These are phyloP conservation scores for Tillandsia fasciculata DNA, from an alignment of 176 grass and related monocot species.

Conservation along the genomic window DNA sequence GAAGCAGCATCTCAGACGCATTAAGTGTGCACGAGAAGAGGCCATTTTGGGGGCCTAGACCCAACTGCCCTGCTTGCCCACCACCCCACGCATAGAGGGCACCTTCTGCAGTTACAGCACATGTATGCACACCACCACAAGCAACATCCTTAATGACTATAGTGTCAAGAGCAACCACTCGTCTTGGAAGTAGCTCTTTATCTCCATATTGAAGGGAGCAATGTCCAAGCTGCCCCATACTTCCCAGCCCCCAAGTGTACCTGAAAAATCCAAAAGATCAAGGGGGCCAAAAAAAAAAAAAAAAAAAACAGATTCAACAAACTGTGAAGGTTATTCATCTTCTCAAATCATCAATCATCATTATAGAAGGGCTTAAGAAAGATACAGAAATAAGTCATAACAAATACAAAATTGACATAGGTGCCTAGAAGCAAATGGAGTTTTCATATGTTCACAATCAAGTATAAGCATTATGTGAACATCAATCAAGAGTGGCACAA, in stretches of 20 bases:
- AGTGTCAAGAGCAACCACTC: conserved; percentile 68
- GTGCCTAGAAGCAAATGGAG: too few species aligned
- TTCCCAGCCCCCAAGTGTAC: conserved; percentile 93
- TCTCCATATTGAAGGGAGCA: conserved; percentile 72
- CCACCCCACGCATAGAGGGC: conserved; percentile 78
- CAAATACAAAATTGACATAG: too few species aligned
- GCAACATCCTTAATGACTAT: conserved; percentile 49
- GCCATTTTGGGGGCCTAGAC: conserved; percentile 45
- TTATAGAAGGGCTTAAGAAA: too few species aligned
- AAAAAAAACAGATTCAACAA: too few species aligned
- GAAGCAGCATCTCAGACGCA: conserved; percentile 45
- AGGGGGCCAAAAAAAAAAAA: too few species aligned
- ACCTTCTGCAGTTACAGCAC: conserved; percentile 67
- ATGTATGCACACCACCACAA: conserved; percentile 85
- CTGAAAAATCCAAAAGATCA: conserved; percentile 32
- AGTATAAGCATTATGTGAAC: too few species aligned
- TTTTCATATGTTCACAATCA: too few species aligned
- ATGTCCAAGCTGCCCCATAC: conserved; percentile 92
- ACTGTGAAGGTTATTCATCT: too few species aligned
- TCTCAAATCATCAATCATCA: too few species aligned
- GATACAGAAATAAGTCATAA: too few species aligned
- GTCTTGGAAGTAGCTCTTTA: conserved; percentile 74
- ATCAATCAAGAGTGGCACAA: too few species aligned
- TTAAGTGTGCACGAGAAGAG: conserved; percentile 54
- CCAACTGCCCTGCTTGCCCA: conserved; percentile 69